Base-by-base conservation (phyloP, 495 filamentous ascomycete genomes). In the Penicillium soppii region DNA sequence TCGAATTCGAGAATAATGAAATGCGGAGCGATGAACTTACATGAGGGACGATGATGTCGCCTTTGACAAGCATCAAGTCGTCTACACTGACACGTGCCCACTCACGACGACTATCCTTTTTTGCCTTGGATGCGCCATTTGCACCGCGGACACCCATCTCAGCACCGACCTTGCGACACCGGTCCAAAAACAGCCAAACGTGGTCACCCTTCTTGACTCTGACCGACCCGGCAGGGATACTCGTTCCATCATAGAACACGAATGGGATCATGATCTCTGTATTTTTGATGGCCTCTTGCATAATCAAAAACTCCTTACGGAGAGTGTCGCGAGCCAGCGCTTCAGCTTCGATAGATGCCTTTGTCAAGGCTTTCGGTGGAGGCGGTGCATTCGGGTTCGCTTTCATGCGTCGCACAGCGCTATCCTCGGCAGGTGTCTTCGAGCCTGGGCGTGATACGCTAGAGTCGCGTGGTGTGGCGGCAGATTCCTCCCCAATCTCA, bases 191-290 rank as follows among this genome's bases (percentile, higher is more conserved):
- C 10, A 96, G 61, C 92, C 92, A 97, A 13, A 94, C 74, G 42
- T 80, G 83, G 56, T 97, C 92, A 0, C 94, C 94, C 62, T 98
- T 98, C 71, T 91, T 97, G 43, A 97, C 83, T 54, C 82, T 83
- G 61, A 85, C 92, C 16, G 78, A 73, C 17, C 95, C 87, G 21
- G 89, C 85, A 1, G 91, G 85, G n/a, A 89, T 91, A 67, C 94
- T 92, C 4, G 90, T 95, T n/a, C 94, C 94, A 51, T 98, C 95
- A 69, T 96, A 97, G 63, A 98, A 97, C 19, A 97, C 90, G 69
- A 98, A 98, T 0, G 94, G 94, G 3, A 98, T 89, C 33, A 86
- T 74, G 17, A 98, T 90, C 61, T 96, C 91, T 20, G 91, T 90
- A 27, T 83, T 83, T 72, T 95, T 96, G 48, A 97, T 86, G 2